Evolutionary conservation across 345 rosid species (phyloP), one percentile per base, ranked within the genome.

Genomic region (Geranium brycei): DNA sequence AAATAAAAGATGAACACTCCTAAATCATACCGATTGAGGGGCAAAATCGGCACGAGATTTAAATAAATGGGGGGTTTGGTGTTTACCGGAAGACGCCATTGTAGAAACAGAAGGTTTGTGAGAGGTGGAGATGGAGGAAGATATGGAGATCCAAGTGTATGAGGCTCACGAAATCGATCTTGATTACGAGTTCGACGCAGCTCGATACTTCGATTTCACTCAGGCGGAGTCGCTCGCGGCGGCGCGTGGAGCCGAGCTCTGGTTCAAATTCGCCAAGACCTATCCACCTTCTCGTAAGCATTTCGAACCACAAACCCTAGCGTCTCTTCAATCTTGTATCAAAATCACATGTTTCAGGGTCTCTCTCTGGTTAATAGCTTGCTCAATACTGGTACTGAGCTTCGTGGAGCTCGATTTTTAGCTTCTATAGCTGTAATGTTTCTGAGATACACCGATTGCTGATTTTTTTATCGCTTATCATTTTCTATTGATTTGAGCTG

Each of bases 261-360:
- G 99, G 99, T 88, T 95, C 68, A 72, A 79, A 17, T 23, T 76
- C 17, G 93, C 95, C 28, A 71, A 68, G 62, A 85, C 78, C 16
- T 85, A 80, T 66, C 90, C 99, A 65, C 88, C 91, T 2, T 95
- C 99, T 69, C 97, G 99, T 95, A 70, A 87, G 96, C 81, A 16
- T 30, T 62, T 57, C 60, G 60, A 11, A 47, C 53, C 11, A 7
- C 10, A 47, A 47, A 62, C 51, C 32, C 64, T 23, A 35, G 0
- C 0, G 28, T 30, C 38, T 32, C 38, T 32, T n/a, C n/a, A n/a
- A n/a, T n/a, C n/a, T n/a, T n/a, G n/a, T n/a, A n/a, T n/a, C n/a
- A n/a, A n/a, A n/a, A n/a, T n/a, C n/a, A n/a, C n/a, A n/a, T n/a
- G n/a, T 23, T 23, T 23, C 28, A 23, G 28, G 1, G 28, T 23